Percentiles rank a stretch among this genome's conserved stretches.
Evolutionary conservation across 176 grass and related monocot genomes (phyloP).

Genomic region (Oryza glumipatula): DNA sequence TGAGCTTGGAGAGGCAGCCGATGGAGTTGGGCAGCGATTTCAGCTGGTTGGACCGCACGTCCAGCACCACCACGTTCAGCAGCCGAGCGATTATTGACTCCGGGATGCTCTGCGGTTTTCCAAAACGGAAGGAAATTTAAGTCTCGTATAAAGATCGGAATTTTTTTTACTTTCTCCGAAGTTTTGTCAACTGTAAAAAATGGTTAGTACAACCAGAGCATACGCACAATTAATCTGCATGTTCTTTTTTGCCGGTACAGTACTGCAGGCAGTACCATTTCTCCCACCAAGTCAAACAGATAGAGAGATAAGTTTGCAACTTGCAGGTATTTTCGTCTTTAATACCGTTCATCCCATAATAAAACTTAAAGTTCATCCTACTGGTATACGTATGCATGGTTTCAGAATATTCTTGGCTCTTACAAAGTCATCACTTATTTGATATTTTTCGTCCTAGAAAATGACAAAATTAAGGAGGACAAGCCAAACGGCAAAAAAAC

Average conservation of each 20-base stretch:
- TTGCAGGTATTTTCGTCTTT: neutral
- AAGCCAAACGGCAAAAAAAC: neutral
- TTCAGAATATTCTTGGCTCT: constrained; percentile 25
- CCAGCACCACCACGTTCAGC: constrained; percentile 79
- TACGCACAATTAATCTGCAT: neutral
- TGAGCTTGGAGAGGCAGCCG: constrained; percentile 95
- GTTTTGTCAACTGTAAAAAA: neutral
- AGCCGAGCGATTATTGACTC: constrained; percentile 93
- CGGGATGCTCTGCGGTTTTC: constrained; percentile 68
- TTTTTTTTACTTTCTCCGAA: no score
- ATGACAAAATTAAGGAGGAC: neutral
- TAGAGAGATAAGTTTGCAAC: neutral
- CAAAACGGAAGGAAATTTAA: neutral
- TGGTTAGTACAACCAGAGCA: neutral
- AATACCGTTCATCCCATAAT: neutral
- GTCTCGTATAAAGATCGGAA: no score
- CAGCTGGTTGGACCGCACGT: constrained; percentile 94
- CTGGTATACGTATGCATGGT: neutral
- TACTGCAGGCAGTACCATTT: neutral
- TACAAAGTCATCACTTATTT: neutral
- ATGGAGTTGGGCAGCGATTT: constrained; percentile 92
- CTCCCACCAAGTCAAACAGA: neutral
- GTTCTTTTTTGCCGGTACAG: neutral
- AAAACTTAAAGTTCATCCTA: neutral
- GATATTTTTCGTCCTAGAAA: neutral